Conservation (phyloP, 2,329 filamentous ascomycete genomes). For the Calycina herbarum region DNA sequence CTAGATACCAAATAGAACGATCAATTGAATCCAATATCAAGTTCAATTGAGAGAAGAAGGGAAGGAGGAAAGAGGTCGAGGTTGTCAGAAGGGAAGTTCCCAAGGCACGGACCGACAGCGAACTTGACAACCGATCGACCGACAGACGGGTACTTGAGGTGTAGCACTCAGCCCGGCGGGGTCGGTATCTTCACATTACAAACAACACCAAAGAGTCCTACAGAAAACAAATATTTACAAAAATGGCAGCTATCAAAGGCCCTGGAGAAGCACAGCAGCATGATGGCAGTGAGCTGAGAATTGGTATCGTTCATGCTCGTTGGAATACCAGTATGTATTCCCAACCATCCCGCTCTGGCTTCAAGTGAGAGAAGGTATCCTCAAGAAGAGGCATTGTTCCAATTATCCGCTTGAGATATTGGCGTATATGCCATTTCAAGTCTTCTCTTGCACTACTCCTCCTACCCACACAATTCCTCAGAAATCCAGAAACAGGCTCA, state of each 20-base stretch:
- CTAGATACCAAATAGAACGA: not conserved
- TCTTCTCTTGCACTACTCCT: too few relatives aligned
- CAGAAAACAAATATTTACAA: not conserved
- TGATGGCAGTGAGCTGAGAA: conserved; percentile 73
- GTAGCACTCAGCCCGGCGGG: not conserved
- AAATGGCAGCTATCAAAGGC: conserved; percentile 51
- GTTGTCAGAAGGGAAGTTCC: not conserved
- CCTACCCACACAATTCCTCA: not conserved
- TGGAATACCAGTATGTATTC: conserved; percentile 67
- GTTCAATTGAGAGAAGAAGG: not conserved
- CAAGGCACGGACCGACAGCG: not conserved
- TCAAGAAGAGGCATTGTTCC: not conserved
- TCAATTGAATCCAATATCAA: not conserved
- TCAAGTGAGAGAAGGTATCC: not conserved
- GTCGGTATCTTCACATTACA: not conserved
- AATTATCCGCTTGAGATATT: not conserved
- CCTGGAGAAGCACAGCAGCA: conserved; percentile 60
- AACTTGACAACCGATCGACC: not conserved
- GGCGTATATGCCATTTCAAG: not conserved
- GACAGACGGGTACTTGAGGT: not conserved
- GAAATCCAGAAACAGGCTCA: not conserved
- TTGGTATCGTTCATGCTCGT: conserved; percentile 93
- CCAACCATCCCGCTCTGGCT: not conserved
- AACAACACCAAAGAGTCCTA: not conserved
- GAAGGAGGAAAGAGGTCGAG: not conserved